Conservation (phyloP, 805 yeast genomes). For the Priceomyces melissophilus region DNA sequence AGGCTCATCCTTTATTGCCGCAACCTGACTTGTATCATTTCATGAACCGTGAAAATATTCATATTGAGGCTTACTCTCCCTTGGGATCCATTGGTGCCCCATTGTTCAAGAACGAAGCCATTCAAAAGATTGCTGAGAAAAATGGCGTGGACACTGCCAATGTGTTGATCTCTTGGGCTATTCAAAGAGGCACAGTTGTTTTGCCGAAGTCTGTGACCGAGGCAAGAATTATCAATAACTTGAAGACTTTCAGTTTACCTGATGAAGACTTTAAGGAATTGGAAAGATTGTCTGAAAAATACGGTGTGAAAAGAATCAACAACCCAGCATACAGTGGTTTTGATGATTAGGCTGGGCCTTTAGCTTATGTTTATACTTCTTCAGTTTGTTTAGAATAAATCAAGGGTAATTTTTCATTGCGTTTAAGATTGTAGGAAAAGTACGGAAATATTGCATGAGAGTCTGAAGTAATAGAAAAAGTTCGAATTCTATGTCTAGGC, state of each 20-base stretch:
- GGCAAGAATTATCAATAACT: conserved; percentile 34
- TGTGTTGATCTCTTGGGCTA: conserved; percentile 38
- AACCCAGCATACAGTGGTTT: conserved; percentile 20
- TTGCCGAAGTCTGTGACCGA: conserved; percentile 38
- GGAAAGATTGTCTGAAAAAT: conserved; percentile 26
- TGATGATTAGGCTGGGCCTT: conserved; percentile 2
- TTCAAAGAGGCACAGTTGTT: conserved; percentile 36
- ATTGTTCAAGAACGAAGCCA: conserved; percentile 27
- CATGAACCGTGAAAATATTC: conserved; percentile 41
- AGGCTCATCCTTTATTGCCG: conserved; percentile 39
- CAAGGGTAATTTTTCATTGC: too few relatives aligned
- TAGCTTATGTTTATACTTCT: not conserved
- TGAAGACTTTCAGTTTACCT: conserved; percentile 32
- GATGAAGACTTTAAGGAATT: conserved; percentile 35
- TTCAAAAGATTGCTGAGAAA: conserved; percentile 27
- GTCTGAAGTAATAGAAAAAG: too few relatives aligned
- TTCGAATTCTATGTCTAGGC: too few relatives aligned
- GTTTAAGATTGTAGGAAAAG: too few relatives aligned
- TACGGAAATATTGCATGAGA: too few relatives aligned
- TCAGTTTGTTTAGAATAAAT: not conserved
- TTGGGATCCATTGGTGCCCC: conserved; percentile 37
- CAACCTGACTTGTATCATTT: conserved; percentile 57
- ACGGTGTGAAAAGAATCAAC: conserved; percentile 34
- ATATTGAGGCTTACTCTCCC: conserved; percentile 27
- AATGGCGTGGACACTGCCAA: conserved; percentile 31